Evolutionary conservation across 192 early-diverging fungal genomes (phyloP).

Genomic region (Coemansia sp.): DNA sequence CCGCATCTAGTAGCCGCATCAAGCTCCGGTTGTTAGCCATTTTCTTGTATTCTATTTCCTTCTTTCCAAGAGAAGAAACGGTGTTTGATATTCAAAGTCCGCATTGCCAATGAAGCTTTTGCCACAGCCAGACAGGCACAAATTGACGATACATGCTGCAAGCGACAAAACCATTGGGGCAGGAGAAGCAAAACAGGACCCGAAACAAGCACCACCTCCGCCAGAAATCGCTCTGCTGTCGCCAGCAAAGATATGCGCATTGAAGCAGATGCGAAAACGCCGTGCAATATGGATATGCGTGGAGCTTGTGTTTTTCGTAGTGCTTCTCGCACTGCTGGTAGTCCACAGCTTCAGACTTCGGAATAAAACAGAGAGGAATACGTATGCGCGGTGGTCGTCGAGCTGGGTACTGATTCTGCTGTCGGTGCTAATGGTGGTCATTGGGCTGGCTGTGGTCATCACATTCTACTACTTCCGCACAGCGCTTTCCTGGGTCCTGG

Average conservation of each 20-base stretch:
- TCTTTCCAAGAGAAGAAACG: not conserved
- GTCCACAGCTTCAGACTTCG: constrained; percentile 47
- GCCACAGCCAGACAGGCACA: not conserved
- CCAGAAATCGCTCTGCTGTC: constrained; percentile 10
- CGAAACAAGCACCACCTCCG: not conserved
- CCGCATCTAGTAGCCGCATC: too few species aligned
- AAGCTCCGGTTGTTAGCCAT: too few species aligned
- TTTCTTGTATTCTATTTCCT: too few species aligned
- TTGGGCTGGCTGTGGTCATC: constrained; percentile 33
- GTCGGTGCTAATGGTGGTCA: constrained; percentile 41
- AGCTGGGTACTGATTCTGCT: constrained; percentile 54
- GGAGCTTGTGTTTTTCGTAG: constrained; percentile 34
- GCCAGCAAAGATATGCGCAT: constrained; percentile 21
- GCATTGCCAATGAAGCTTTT: not conserved
- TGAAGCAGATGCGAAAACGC: constrained; percentile 22
- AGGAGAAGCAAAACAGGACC: not conserved
- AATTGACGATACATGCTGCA: not conserved
- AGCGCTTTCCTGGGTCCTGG: constrained; percentile 31
- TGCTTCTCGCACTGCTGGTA: constrained; percentile 39
- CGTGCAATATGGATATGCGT: constrained; percentile 26
- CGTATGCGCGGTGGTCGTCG: constrained; percentile 47
- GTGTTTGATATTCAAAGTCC: not conserved
- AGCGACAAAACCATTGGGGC: not conserved
- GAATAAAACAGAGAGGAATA: constrained; percentile 26
- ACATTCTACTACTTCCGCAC: constrained; percentile 49